phyloP scores from a whole-genome alignment of 768 basidiomycete species.

The Mycena filopes region DNA sequence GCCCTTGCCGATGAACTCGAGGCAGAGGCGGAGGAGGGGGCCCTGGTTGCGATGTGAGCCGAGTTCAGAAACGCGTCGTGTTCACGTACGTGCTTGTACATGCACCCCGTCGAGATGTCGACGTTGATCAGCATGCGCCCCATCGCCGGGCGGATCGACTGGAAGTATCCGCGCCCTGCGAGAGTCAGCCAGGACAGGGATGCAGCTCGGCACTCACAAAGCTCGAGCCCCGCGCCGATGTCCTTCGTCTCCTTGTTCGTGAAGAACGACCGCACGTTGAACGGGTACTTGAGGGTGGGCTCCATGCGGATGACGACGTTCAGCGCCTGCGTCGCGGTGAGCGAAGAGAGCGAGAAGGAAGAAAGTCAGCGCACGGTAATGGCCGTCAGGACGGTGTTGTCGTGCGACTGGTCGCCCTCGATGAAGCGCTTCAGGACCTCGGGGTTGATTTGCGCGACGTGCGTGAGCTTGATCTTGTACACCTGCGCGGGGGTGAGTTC shows the following conservation, averaged over 20 bases:
- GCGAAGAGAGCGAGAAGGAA: constrained; percentile 18
- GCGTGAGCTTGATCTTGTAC: constrained; percentile 69
- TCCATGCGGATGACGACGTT: constrained; percentile 70
- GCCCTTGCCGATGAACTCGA: constrained; percentile 53
- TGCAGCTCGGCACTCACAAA: constrained; percentile 49
- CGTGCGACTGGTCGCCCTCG: constrained; percentile 61
- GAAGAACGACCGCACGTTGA: constrained; percentile 71
- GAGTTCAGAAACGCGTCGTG: not conserved
- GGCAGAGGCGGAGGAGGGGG: constrained; percentile 54
- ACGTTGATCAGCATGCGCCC: constrained; percentile 66
- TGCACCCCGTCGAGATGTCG: constrained; percentile 72
- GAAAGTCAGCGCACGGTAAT: constrained; percentile 53
- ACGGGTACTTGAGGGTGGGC: constrained; percentile 66
- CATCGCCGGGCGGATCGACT: constrained; percentile 67
- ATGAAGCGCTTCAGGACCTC: constrained; percentile 66
- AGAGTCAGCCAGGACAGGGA: not conserved
- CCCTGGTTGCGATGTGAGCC: constrained; percentile 31
- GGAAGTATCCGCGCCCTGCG: constrained; percentile 77
- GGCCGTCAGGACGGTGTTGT: constrained; percentile 66
- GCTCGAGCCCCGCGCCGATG: constrained; percentile 60
- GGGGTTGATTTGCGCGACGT: constrained; percentile 69
- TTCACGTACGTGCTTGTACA: constrained; percentile 64
- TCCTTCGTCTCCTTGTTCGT: constrained; percentile 57
- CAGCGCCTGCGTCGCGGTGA: constrained; percentile 51
- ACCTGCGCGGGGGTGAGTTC: no score